Conservation (phyloP, 2,329 filamentous ascomycete genomes). For the Parafenestella ontariensis region DNA sequence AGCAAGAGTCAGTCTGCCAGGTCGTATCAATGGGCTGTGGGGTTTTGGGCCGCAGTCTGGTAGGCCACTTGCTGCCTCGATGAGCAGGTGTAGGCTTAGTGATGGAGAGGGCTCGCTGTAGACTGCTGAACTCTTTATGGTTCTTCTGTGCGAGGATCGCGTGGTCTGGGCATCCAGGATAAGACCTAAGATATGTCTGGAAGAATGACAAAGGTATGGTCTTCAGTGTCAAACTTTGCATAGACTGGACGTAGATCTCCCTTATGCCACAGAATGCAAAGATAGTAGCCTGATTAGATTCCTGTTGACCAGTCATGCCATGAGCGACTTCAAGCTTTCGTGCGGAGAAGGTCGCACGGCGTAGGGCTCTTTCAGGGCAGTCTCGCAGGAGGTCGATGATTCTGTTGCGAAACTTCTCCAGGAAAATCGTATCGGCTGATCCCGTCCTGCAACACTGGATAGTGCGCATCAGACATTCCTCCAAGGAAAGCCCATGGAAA, state of each 20-base stretch:
- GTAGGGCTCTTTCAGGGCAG: slow-evolving; percentile 51
- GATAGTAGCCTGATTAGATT: slow-evolving; percentile 42
- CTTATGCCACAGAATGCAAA: slow-evolving; percentile 56
- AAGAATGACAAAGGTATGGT: slow-evolving; percentile 56
- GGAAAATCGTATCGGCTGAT: slow-evolving; percentile 30
- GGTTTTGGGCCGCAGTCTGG: slow-evolving; percentile 15
- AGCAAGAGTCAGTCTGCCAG: slow-evolving; percentile 35
- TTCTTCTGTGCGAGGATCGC: slow-evolving; percentile 53
- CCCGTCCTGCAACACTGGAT: slow-evolving; percentile 28
- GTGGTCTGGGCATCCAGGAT: slow-evolving; percentile 55
- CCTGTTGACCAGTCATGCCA: slow-evolving; percentile 32
- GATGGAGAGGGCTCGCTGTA: slow-evolving; percentile 32
- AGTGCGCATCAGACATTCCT: slow-evolving; percentile 43
- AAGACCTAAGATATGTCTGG: slow-evolving; percentile 52
- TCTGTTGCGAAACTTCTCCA: slow-evolving; percentile 38
- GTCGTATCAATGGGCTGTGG: slow-evolving; percentile 14
- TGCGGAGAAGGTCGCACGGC: slow-evolving; percentile 53
- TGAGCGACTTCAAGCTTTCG: slow-evolving; percentile 46
- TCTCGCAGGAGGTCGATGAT: slow-evolving; percentile 48
- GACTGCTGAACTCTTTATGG: slow-evolving; percentile 54
- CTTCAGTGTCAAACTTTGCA: slow-evolving; percentile 37
- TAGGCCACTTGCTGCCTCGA: slow-evolving; percentile 22
- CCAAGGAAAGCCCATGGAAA: slow-evolving; percentile 36
- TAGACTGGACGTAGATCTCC: slow-evolving; percentile 48
- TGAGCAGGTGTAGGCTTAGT: slow-evolving; percentile 6